Percentiles rank a stretch among this genome's conserved stretches.
phyloP scores from a whole-genome alignment of 805 yeast genomes.

The Komagataella ulmi region DNA sequence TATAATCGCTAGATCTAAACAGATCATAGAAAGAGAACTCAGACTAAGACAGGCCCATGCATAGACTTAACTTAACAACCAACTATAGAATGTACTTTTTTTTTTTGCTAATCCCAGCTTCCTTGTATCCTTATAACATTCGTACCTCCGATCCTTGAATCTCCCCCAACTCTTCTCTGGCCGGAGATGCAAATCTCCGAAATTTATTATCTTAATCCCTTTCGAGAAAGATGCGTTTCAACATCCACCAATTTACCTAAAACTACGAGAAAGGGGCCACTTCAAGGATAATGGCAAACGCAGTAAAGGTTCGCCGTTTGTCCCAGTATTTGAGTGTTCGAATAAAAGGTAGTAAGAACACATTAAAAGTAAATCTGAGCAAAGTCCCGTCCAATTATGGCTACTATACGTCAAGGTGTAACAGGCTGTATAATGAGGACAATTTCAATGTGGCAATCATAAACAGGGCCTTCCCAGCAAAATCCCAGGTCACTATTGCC shows the following conservation, averaged over 20 bases:
- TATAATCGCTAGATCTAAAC: background rate
- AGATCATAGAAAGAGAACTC: background rate
- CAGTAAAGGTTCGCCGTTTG: constrained; percentile 4
- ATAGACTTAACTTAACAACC: too few species aligned
- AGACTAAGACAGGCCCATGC: background rate
- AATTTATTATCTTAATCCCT: background rate
- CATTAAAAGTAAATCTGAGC: constrained; percentile 38
- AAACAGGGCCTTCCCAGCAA: constrained; percentile 12
- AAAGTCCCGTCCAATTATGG: constrained; percentile 71
- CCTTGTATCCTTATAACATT: background rate
- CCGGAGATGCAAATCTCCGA: background rate
- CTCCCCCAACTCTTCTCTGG: background rate
- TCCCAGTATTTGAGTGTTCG: constrained; percentile 17
- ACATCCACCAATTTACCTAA: background rate
- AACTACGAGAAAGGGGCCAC: background rate
- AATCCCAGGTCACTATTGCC: background rate
- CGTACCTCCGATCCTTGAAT: background rate
- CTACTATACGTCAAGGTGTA: constrained; percentile 64
- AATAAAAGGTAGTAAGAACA: constrained; percentile 10
- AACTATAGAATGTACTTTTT: background rate
- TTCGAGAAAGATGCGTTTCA: background rate
- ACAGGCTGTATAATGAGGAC: constrained; percentile 74
- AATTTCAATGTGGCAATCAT: constrained; percentile 42
- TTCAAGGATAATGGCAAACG: background rate
- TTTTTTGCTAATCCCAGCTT: background rate